phyloP scores from a whole-genome alignment of 495 filamentous ascomycete genomes.

The Aspergillus sclerotiicarbonarius region DNA sequence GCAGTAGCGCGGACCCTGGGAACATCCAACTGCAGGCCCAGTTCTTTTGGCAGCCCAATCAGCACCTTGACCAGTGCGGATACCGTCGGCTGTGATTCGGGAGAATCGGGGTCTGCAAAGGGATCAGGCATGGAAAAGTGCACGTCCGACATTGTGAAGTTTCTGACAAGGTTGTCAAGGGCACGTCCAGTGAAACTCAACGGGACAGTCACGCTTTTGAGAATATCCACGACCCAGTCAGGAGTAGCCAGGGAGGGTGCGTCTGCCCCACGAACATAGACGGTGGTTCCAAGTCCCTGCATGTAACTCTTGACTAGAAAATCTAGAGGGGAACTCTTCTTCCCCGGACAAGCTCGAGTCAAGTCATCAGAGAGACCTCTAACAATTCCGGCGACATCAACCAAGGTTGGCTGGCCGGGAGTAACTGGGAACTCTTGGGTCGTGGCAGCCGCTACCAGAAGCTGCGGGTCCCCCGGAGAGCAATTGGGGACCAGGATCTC shows the following conservation, averaged over 20 bases:
- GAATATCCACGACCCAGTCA: conserved; percentile 74
- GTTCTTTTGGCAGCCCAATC: conserved; percentile 73
- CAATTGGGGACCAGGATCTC: conserved; percentile 81
- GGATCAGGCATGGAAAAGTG: conserved; percentile 80
- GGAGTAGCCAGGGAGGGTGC: conserved; percentile 65
- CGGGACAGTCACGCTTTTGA: conserved; percentile 79
- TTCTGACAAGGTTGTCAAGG: conserved; percentile 77
- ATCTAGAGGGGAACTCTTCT: conserved; percentile 78
- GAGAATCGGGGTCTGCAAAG: conserved; percentile 70
- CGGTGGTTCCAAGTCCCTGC: conserved; percentile 68
- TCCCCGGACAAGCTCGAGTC: conserved; percentile 67
- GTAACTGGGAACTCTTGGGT: conserved; percentile 63
- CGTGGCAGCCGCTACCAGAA: conserved; percentile 72
- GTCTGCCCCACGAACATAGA: conserved; percentile 77
- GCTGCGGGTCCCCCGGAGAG: conserved; percentile 54
- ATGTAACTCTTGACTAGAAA: conserved; percentile 78
- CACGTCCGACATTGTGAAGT: conserved; percentile 80
- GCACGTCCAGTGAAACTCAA: conserved; percentile 77
- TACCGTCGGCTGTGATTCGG: conserved; percentile 69
- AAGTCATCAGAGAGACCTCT: conserved; percentile 67
- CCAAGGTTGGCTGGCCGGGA: conserved; percentile 60
- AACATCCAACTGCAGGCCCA: conserved; percentile 80
- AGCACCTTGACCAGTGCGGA: conserved; percentile 78
- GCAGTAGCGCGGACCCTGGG: conserved; percentile 69
- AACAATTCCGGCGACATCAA: conserved; percentile 68